Conservation (phyloP, 2,329 filamentous ascomycete species). For the Ophiocordyceps unilateralis region DNA sequence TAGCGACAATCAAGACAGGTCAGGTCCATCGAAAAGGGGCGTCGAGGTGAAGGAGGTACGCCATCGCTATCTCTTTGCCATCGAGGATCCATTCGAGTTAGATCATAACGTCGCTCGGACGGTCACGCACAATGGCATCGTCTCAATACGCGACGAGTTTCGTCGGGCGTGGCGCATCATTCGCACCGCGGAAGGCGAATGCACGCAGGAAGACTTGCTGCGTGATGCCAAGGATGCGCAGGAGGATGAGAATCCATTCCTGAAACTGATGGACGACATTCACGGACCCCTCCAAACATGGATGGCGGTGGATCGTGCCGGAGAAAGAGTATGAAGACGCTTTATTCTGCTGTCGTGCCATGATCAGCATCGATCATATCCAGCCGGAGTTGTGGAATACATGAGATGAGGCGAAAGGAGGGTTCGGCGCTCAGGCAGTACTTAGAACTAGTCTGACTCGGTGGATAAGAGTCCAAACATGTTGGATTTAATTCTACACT, state of each 20-base stretch:
- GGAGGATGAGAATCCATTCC: slow-evolving; percentile 9
- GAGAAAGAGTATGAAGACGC: neutral
- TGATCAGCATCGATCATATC: neutral
- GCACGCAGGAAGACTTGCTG: slow-evolving; percentile 30
- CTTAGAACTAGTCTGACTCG: slow-evolving; percentile 1
- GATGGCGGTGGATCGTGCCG: neutral
- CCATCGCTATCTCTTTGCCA: slow-evolving; percentile 69
- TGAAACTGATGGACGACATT: slow-evolving; percentile 15
- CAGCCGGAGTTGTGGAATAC: neutral
- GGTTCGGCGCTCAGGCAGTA: too few relatives aligned
- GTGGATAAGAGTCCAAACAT: slow-evolving; percentile 5
- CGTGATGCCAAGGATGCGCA: slow-evolving; percentile 25
- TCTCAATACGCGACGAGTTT: slow-evolving; percentile 71
- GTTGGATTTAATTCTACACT: slow-evolving; percentile 1
- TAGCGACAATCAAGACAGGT: neutral
- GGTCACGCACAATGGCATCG: slow-evolving; percentile 67
- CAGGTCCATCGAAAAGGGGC: slow-evolving; percentile 10
- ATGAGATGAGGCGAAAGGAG: neutral
- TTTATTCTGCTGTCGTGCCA: neutral
- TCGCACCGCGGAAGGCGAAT: slow-evolving; percentile 26
- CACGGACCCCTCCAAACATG: slow-evolving; percentile 10
- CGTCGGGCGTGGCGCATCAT: slow-evolving; percentile 63
- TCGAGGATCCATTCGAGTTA: slow-evolving; percentile 81
- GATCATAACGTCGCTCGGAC: slow-evolving; percentile 81
- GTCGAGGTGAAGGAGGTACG: slow-evolving; percentile 49